These are phyloP conservation scores for Alternaria solani DNA, from an alignment of 2,329 filamentous ascomycete genomes.

Conservation along the genomic window DNA sequence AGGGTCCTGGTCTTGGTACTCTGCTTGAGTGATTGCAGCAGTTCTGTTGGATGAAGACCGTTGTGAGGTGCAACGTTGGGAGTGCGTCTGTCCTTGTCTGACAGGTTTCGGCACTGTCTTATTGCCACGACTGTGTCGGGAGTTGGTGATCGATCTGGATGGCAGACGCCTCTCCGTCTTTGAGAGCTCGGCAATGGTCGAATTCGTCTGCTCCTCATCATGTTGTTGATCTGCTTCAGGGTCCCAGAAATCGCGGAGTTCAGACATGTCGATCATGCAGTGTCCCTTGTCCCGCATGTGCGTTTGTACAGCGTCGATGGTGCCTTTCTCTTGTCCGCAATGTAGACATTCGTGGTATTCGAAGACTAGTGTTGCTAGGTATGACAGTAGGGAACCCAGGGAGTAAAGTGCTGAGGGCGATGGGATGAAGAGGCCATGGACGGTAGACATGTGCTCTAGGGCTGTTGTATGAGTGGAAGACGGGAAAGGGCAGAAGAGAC, in stretches of 20 bases:
- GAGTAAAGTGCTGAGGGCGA: not conserved
- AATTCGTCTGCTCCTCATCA: not conserved
- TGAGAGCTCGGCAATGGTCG: not conserved
- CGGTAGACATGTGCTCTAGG: slow-evolving; percentile 9
- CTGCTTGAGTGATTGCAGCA: not conserved
- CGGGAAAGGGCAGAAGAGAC: slow-evolving; percentile 7
- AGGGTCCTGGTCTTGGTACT: not conserved
- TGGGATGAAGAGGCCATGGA: not conserved
- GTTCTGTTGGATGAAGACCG: not conserved
- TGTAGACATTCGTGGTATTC: slow-evolving; percentile 9
- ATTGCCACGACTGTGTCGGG: not conserved
- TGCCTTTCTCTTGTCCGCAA: not conserved
- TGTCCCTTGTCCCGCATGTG: slow-evolving; percentile 13
- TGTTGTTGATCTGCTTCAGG: not conserved
- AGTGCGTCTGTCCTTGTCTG: not conserved
- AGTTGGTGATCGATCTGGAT: not conserved
- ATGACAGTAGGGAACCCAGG: slow-evolving; percentile 3
- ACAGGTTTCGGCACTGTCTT: not conserved
- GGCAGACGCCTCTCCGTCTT: not conserved
- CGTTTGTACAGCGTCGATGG: slow-evolving; percentile 7
- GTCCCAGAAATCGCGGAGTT: not conserved
- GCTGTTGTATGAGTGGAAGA: not conserved
- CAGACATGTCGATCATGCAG: not conserved
- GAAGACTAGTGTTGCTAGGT: not conserved
- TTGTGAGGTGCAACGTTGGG: not conserved